phyloP scores from a whole-genome alignment of 176 grass and related monocot genomes.

The Eragrostis curvula region DNA sequence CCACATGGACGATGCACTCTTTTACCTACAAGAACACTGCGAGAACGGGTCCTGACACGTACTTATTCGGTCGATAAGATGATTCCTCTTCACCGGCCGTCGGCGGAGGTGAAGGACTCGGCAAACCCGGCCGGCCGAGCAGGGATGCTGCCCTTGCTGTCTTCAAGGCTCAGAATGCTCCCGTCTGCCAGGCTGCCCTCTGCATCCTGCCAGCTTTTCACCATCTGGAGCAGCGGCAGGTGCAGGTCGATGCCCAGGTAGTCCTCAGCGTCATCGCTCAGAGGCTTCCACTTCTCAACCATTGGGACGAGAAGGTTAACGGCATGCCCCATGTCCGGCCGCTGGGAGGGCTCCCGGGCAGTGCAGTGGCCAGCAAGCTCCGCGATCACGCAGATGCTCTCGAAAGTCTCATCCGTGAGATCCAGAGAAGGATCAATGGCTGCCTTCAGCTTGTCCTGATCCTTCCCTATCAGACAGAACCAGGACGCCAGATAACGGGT shows the following conservation, averaged over 20 bases:
- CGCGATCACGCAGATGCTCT: conserved; percentile 67
- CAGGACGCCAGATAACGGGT: conserved; percentile 80
- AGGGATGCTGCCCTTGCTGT: conserved; percentile 98
- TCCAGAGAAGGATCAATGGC: conserved; percentile 77
- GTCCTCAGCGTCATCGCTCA: conserved; percentile 75
- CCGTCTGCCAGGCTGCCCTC: conserved; percentile 63
- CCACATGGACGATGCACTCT: conserved; percentile 37
- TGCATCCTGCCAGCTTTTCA: conserved; percentile 89
- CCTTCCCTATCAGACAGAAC: conserved; percentile 74
- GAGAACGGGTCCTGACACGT: conserved; percentile 24
- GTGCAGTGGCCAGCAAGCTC: conserved; percentile 90
- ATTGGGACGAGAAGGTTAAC: conserved; percentile 78
- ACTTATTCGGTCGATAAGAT: conserved; percentile 43
- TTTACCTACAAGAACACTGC: conserved; percentile 37
- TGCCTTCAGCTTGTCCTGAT: conserved; percentile 64
- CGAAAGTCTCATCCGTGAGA: conserved; percentile 66
- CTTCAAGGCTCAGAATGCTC: conserved; percentile 73
- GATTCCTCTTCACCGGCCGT: conserved; percentile 72
- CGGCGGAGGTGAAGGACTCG: conserved; percentile 91
- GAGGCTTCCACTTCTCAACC: conserved; percentile 93
- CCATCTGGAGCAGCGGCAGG: conserved; percentile 90
- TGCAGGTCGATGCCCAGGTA: conserved; percentile 91
- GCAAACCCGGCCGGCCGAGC: conserved; percentile 84
- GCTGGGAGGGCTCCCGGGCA: conserved; percentile 73
- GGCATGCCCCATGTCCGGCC: conserved; percentile 85